Percentiles rank a stretch among this genome's conserved stretches.
Conservation (phyloP, 257 asterid genomes). For the Buddleja alternifolia region DNA sequence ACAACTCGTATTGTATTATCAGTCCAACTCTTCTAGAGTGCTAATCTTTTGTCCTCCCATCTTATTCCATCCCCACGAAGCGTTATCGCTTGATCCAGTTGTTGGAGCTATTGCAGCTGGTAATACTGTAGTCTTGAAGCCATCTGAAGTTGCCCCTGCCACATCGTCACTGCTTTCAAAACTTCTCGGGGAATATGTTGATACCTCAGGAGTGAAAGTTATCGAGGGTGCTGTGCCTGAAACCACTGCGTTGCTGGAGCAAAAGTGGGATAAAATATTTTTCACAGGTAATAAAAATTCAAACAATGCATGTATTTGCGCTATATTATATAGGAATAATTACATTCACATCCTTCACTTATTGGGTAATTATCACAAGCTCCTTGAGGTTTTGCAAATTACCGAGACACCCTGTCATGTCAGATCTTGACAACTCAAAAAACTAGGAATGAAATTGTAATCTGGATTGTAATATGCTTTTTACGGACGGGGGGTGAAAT, state of each 20-base stretch:
- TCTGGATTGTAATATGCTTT: too few relatives aligned
- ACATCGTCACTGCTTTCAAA: conserved; percentile 63
- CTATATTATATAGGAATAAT: neutral
- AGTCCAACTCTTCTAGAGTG: neutral
- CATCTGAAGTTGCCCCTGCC: conserved; percentile 62
- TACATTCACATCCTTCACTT: too few relatives aligned
- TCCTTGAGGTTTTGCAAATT: too few relatives aligned
- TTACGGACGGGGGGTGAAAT: too few relatives aligned
- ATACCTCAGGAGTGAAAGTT: conserved; percentile 72
- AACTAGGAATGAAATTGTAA: too few relatives aligned
- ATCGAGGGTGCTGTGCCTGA: conserved; percentile 66
- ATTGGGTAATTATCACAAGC: too few relatives aligned
- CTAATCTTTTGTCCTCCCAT: neutral
- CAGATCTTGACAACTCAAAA: too few relatives aligned
- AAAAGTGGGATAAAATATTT: conserved; percentile 81
- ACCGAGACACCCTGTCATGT: too few relatives aligned
- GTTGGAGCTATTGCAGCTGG: conserved; percentile 97
- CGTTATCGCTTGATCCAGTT: conserved; percentile 73
- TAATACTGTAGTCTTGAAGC: conserved; percentile 80
- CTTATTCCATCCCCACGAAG: conserved; percentile 31
- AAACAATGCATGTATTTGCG: neutral
- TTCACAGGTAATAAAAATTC: conserved; percentile 54
- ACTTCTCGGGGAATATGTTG: conserved; percentile 70
- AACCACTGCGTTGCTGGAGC: conserved; percentile 67
- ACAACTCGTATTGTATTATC: neutral